Evolutionary conservation across 805 yeast species (phyloP).

Genomic region (Maudiozyma turicensis): DNA sequence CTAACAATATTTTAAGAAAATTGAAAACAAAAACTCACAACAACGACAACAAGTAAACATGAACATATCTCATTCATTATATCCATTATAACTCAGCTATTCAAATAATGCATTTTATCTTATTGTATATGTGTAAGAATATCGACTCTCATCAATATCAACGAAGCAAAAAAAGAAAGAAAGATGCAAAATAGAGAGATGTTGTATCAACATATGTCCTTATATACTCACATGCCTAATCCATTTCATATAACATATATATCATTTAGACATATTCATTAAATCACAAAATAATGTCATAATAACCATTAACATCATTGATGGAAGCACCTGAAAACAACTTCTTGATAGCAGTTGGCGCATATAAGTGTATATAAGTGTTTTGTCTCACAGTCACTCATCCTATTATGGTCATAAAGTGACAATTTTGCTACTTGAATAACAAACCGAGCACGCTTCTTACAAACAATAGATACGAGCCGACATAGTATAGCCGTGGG

Average conservation of each 20-base stretch:
- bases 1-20: conserved; percentile 14
- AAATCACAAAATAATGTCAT: not conserved
- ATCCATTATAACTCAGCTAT: not conserved
- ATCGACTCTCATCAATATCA: too few relatives aligned
- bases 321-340: too few relatives aligned
- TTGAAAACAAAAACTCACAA: not conserved
- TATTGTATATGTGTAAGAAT: not conserved
- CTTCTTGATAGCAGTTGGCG: too few relatives aligned
- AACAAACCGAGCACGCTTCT: not conserved
- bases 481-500: not conserved
- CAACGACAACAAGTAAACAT: not conserved
- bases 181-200: not conserved
- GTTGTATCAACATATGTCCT: not conserved
- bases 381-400: too few relatives aligned
- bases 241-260: not conserved
- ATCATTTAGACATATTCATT: not conserved
- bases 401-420: too few relatives aligned
- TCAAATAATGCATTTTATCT: not conserved
- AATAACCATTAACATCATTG: not conserved
- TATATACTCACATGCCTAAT: too few relatives aligned
- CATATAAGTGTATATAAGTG: too few relatives aligned
- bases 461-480: not conserved
- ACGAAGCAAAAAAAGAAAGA: not conserved
- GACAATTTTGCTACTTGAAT: too few relatives aligned
- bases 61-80: not conserved